Evolutionary conservation across 352 stramenopile species (phyloP), one percentile per base, ranked within the genome.

Genomic region (Albugo laibachii): DNA sequence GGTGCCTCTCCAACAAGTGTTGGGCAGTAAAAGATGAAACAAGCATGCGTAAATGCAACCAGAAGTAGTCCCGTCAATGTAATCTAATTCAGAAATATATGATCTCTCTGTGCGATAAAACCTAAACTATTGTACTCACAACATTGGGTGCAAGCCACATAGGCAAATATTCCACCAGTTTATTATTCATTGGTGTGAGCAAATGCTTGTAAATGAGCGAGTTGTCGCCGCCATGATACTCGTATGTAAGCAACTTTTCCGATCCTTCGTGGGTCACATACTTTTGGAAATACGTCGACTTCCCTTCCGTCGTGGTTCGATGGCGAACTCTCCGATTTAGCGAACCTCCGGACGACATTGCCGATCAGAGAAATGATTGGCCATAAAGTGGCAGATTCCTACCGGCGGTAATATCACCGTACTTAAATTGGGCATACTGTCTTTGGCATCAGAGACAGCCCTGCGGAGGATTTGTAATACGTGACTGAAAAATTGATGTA

Each of bases 221-320:
- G 55, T 91, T 80, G 64, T 91, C 77, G 19, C 66, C 55, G 41
- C 77, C 77, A 48, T 91, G 76, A 61, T 91, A 91, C 57, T 86
- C 63, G 61, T 91, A 91, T 37, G 74, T 84, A 16, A 69, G 66
- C 45, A 91, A 61, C 50, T 91, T 91, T 52, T 85, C 76, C 6
- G 72, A 86, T 34, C 74, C 77, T 60, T 87, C 77, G 43, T 82
- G 68, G 27, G 69, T 81, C 36, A 91, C 77, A 47, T 91, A 91
- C 56, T 86, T 91, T 54, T 75, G 72, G 61, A 91, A 91, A 57
- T 91, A 91, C 52, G 68, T 87, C 45, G 76, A 75, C 56, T 91
- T 91, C 45, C 75, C 69, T 42, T 83, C 71, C 12, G 58, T 59
- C 31, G 59, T 68, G 24, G 66, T 79, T 50, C 69, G 71, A 47